Evolutionary conservation across 352 stramenopile genomes (phyloP).

Genomic region (Phytophthora constricta): DNA sequence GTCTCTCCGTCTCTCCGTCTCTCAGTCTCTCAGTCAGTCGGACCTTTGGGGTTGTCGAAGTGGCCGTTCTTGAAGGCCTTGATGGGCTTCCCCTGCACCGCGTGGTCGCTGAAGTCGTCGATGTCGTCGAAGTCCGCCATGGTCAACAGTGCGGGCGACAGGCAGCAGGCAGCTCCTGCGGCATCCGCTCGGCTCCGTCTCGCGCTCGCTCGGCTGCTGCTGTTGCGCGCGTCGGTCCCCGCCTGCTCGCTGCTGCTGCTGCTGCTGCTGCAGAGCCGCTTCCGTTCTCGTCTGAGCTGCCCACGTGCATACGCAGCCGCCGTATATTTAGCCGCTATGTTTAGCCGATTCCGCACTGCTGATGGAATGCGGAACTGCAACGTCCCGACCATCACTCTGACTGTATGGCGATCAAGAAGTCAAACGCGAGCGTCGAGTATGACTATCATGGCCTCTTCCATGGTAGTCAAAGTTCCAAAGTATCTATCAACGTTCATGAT

Average conservation of each 20-base stretch:
- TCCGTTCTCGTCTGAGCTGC: conserved; percentile 16
- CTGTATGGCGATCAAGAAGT: neutral
- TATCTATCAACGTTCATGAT: too few species aligned
- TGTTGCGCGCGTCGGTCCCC: neutral
- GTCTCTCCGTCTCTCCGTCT: neutral
- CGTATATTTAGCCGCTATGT: conserved; percentile 7
- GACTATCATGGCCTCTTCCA: neutral
- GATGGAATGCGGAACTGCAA: neutral
- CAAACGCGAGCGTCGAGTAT: conserved; percentile 6
- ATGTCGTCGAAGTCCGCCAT: conserved; percentile 84
- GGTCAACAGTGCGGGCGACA: neutral
- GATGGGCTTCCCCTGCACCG: conserved; percentile 78
- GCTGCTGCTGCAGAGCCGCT: conserved; percentile 15
- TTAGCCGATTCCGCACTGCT: conserved; percentile 3
- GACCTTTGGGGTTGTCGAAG: conserved; percentile 81
- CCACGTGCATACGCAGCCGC: neutral
- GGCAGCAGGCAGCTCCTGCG: conserved; percentile 5
- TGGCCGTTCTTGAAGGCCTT: conserved; percentile 83
- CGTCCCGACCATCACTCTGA: neutral
- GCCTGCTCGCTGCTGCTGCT: conserved; percentile 15
- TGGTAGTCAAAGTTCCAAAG: neutral
- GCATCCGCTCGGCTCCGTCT: conserved; percentile 33
- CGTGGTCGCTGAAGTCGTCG: conserved; percentile 83
- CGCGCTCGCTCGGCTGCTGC: neutral
- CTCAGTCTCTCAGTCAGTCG: neutral